Evolutionary conservation across 352 stramenopile genomes (phyloP).

Genomic region (Globisporangium nagaii): DNA sequence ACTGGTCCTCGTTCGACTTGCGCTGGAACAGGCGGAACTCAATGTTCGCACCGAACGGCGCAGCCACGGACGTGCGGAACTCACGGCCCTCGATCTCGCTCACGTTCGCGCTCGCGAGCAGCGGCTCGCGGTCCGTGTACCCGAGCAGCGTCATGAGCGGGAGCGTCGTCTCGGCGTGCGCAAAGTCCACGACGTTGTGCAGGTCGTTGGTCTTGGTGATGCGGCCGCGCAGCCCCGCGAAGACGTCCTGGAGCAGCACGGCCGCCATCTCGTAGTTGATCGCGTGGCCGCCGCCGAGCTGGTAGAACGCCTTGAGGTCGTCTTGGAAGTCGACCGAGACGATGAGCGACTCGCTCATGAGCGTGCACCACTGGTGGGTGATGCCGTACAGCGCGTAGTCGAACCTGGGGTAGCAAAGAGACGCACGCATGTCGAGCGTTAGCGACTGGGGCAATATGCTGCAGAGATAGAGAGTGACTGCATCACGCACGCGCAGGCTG

Average conservation of each 20-base stretch:
- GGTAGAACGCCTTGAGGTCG: constrained; percentile 68
- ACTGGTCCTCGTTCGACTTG: constrained; percentile 27
- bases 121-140: constrained; percentile 28
- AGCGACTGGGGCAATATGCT: not conserved
- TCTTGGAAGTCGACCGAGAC: constrained; percentile 53
- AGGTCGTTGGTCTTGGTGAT: constrained; percentile 25
- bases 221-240: constrained; percentile 40
- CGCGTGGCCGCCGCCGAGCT: constrained; percentile 43
- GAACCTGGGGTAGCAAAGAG: constrained; percentile 24
- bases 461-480: not conserved
- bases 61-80: constrained; percentile 49
- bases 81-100: constrained; percentile 33
- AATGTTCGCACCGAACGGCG: constrained; percentile 72
- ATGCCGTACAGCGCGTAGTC: constrained; percentile 56
- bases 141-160: constrained; percentile 65
- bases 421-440: not conserved
- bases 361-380: constrained; percentile 50
- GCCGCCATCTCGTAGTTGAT: constrained; percentile 78
- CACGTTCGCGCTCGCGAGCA: constrained; percentile 27
- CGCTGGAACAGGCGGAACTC: constrained; percentile 57
- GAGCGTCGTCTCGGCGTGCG: constrained; percentile 69
- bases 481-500: constrained; percentile 50
- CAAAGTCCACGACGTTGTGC: constrained; percentile 53
- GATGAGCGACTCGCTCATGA: constrained; percentile 39
- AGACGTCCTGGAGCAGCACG: constrained; percentile 53